Evolutionary conservation across 2,329 filamentous ascomycete genomes (phyloP).

Genomic region (Fusarium compactum): DNA sequence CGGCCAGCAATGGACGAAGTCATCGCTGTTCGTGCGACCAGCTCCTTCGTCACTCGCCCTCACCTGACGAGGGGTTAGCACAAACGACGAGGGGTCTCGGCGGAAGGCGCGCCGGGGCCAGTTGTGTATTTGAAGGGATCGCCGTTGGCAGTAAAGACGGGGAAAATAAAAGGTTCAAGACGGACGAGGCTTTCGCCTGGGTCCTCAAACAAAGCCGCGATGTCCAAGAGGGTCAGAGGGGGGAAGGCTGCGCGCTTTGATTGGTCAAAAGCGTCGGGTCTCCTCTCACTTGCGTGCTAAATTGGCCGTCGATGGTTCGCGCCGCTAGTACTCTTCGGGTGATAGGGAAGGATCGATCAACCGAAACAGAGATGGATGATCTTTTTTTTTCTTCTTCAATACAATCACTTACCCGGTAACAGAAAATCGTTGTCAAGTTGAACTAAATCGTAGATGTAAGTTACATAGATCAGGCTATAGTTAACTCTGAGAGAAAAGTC

Average conservation of each 20-base stretch:
- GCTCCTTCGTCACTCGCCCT: slow-evolving; percentile 65
- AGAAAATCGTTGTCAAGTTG: background rate
- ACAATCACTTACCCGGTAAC: slow-evolving; percentile 1
- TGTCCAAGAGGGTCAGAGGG: slow-evolving; percentile 44
- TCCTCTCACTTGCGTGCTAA: slow-evolving; percentile 38
- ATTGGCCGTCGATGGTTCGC: slow-evolving; percentile 35
- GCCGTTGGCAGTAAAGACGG: slow-evolving; percentile 35
- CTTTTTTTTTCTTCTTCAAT: slow-evolving; percentile 3
- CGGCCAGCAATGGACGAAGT: slow-evolving; percentile 67
- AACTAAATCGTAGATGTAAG: background rate
- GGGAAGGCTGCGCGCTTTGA: slow-evolving; percentile 39
- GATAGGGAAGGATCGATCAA: slow-evolving; percentile 21
- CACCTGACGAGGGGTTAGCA: slow-evolving; percentile 37
- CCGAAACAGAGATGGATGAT: slow-evolving; percentile 12
- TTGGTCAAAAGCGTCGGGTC: slow-evolving; percentile 42
- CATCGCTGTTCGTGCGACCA: slow-evolving; percentile 68
- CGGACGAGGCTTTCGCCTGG: slow-evolving; percentile 47
- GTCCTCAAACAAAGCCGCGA: slow-evolving; percentile 48
- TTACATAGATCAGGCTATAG: background rate
- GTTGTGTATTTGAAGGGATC: slow-evolving; percentile 31
- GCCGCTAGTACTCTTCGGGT: slow-evolving; percentile 33
- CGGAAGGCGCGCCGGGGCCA: slow-evolving; percentile 36
- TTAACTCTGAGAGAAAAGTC: background rate
- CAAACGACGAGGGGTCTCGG: slow-evolving; percentile 37
- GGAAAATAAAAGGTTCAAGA: slow-evolving; percentile 48